Conservation (phyloP, 257 asterid species). For the Capsicum baccatum region DNA sequence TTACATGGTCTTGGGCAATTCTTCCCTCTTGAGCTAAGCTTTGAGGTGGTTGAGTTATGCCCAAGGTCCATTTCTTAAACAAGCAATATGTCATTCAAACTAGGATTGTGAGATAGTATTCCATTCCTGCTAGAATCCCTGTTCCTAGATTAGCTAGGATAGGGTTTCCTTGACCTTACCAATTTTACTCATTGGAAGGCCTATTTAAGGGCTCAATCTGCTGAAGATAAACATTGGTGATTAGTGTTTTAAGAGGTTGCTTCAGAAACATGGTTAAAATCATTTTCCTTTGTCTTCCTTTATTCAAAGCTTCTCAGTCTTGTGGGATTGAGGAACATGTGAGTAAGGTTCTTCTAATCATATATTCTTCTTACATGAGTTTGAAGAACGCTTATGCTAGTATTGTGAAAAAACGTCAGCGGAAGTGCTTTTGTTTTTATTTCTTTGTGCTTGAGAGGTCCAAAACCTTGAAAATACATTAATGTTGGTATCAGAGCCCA, state of each 20-base stretch:
- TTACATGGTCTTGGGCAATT: background rate
- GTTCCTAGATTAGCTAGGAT: background rate
- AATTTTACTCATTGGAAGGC: slow-evolving; percentile 14
- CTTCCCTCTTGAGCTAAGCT: background rate
- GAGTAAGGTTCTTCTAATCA: background rate
- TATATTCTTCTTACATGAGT: background rate
- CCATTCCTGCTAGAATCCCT: background rate
- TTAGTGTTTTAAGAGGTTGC: background rate
- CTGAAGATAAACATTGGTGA: background rate
- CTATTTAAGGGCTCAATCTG: background rate
- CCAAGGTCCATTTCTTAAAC: background rate
- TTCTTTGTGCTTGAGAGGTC: slow-evolving; percentile 11
- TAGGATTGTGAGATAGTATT: background rate
- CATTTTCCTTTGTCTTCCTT: background rate
- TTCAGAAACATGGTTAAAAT: background rate
- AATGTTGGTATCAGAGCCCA: background rate
- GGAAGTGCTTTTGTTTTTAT: background rate
- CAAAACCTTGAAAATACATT: background rate
- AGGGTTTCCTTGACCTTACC: background rate
- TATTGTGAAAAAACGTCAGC: background rate
- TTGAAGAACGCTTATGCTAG: background rate
- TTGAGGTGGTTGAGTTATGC: background rate
- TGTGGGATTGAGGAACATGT: background rate
- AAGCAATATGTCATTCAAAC: background rate
- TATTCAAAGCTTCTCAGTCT: background rate